A percentile compares a stretch with the other conserved stretches of the same genome.
Evolutionary conservation across 495 filamentous ascomycete genomes (phyloP).

Genomic region (Aspergillus egyptiacus): DNA sequence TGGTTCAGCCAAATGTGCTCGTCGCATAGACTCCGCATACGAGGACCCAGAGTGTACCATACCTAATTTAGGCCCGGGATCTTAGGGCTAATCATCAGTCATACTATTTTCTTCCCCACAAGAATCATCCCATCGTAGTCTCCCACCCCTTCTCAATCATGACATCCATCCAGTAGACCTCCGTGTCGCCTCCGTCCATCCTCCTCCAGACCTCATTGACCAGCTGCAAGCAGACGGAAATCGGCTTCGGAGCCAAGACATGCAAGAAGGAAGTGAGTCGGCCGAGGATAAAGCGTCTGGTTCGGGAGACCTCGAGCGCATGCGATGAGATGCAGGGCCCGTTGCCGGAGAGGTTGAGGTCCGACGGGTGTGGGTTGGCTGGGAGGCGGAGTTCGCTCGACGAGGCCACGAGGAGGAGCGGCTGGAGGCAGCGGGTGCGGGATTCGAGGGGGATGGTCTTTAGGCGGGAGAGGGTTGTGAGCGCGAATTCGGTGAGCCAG

Average conservation of each 20-base stretch:
- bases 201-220: conserved; percentile 48
- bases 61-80: too few species aligned
- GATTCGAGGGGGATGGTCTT: conserved; percentile 48
- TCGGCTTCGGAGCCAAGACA: conserved; percentile 49
- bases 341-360: conserved; percentile 9
- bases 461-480: conserved; percentile 47
- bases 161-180: conserved; percentile 51
- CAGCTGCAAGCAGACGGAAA: conserved; percentile 41
- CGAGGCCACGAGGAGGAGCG: conserved; percentile 47
- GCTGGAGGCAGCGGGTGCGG: conserved; percentile 50
- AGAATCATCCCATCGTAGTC: conserved; percentile 48
- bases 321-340: conserved; percentile 36
- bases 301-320: conserved; percentile 42
- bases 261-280: conserved; percentile 42
- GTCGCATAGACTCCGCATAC: too few species aligned
- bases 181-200: conserved; percentile 39
- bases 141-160: conserved; percentile 54
- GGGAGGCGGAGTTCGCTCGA: conserved; percentile 45
- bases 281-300: conserved; percentile 42
- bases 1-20: too few species aligned
- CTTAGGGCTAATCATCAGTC: too few species aligned
- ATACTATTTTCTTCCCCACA: too few species aligned
- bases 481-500: conserved; percentile 49
- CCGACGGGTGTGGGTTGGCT: conserved; percentile 10
- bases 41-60: too few species aligned